Evolutionary conservation across 2,329 filamentous ascomycete genomes (phyloP).

Genomic region (Nemania abortiva): DNA sequence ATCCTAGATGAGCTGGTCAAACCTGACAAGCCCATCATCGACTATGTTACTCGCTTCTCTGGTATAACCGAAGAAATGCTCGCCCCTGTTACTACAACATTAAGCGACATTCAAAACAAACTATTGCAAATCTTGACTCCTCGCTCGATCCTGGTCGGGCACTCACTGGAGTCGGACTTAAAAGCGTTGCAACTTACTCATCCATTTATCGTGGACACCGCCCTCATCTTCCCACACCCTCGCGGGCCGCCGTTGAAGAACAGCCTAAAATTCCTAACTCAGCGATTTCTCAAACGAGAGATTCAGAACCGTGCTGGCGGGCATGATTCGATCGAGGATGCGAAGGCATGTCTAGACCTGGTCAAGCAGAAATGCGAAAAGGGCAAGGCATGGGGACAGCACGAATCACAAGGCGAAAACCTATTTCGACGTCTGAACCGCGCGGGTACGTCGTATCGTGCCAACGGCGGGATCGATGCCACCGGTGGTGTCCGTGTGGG

Average conservation of each 20-base stretch:
- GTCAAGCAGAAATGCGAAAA: constrained; percentile 97
- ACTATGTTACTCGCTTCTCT: constrained; percentile 93
- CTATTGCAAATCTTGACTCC: constrained; percentile 79
- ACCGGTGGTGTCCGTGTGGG: constrained; percentile 66
- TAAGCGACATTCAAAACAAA: constrained; percentile 83
- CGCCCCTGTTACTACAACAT: constrained; percentile 82
- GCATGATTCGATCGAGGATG: constrained; percentile 94
- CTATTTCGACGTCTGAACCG: constrained; percentile 85
- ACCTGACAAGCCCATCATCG: constrained; percentile 85
- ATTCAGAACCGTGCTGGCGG: constrained; percentile 84
- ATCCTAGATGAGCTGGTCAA: constrained; percentile 93
- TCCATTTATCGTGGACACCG: constrained; percentile 93
- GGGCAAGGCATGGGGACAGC: constrained; percentile 85
- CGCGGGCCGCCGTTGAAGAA: constrained; percentile 91
- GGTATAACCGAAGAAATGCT: constrained; percentile 92
- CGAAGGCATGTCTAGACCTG: constrained; percentile 89
- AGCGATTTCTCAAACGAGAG: constrained; percentile 86
- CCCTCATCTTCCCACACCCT: constrained; percentile 89
- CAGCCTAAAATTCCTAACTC: constrained; percentile 87
- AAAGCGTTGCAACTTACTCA: constrained; percentile 87
- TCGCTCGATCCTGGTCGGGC: constrained; percentile 79
- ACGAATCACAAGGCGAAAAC: constrained; percentile 83
- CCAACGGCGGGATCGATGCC: constrained; percentile 69
- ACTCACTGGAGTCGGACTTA: constrained; percentile 86
- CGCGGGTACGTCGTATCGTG: constrained; percentile 71